Base-by-base conservation (phyloP, 2,329 filamentous ascomycete genomes). In the Colletotrichum camelliae region DNA sequence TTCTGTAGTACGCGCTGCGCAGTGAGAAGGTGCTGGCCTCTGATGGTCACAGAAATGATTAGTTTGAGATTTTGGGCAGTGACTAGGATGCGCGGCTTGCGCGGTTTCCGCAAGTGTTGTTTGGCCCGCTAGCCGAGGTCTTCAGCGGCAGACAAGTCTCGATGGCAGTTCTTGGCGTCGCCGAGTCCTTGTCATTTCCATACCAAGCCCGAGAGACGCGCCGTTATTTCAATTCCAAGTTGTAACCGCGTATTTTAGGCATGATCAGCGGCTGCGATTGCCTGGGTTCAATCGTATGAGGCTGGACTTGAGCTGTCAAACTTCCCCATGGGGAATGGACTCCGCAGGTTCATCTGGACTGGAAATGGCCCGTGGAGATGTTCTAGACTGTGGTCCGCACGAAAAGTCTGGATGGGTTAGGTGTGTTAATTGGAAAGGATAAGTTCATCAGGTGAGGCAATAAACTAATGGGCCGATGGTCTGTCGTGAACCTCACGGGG, bases 401-500 rank as follows among this genome's bases (percentile, higher is more conserved):
- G n/a, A 21, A 7, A 52, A n/a, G 7, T 52, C 6, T 7, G 3
- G 21, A 6, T 21, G 43, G 43, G 10, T 52, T 21, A 52, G 43
- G 43, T 21, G 43, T 52, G n/a, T 21, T 52, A 2, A n/a, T 52
- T 10, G 43, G 0, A 52, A 13, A 4, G 43, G 9, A 52, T 2
- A 4, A 52, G 1, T 52, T 21, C 43, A 21, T 52, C 43, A 21
- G 43, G 43, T 13, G 43, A 52, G 43, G n/a, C 2, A 21, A 21
- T 21, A 52, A 52, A 21, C 0, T 13, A n/a, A 21, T 52, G n/a
- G 9, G 43, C 6, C 0, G 0, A 52, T 21, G 43, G 2, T 16
- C 12, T 4, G 12, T 21, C 3, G 21, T 1, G 7, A 3, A 21
- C 10, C n/a, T 52, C 43, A 52, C n/a, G 43, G 43, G 43, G 43